Evolutionary conservation across 2,329 filamentous ascomycete genomes (phyloP), one percentile per base, ranked within the genome.

Genomic region (Talaromyces albobiverticillius): DNA sequence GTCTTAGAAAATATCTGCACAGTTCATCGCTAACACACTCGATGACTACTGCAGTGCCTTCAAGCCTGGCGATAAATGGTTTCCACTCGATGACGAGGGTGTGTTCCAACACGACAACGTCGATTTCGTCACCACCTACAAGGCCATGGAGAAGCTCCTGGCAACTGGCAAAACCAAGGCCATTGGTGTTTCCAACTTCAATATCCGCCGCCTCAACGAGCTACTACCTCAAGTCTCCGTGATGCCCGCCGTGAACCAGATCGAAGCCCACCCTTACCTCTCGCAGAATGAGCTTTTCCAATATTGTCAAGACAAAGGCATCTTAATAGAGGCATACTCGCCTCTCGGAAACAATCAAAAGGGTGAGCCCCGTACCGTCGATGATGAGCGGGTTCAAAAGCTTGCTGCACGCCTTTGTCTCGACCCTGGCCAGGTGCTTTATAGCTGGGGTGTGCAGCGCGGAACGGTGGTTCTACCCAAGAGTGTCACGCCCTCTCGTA

Each of bases 311-410:
- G 58, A 66, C 10, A 74, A 78, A 48, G 73, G 73, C 32, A 81
- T 82, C 57, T 79, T 81, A 61, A 62, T 82, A 54, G 80, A 76
- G 3, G 77, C 80, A 52, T 82, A 82, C 65, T 80, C 76, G 29
- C 77, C 79, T 0, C 78, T 82, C 34, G 80, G 79, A 6, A 29
- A 29, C 26, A 29, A 29, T 29, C 26, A 29, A 10, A 29, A 29
- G 10, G 26, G 26, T 29, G 26, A 29, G 10, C 26, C 26, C 5
- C 26, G 87, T 58, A 75, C 87, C 62, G 78, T 80, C 53, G 82
- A 84, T 43, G 83, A 83, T 67, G 78, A 81, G 0, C 76, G 82
- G 9, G 73, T 85, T 16, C 76, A 82, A 64, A 73, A 87, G 49
- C 82, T 87, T 5, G 79, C 84, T 64, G 82, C 82, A 73, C 53